A percentile compares a stretch with the other conserved stretches of the same genome.
These are phyloP conservation scores for Umbelopsis isabellina DNA, from an alignment of 192 early-diverging fungal genomes.

Conservation along the genomic window DNA sequence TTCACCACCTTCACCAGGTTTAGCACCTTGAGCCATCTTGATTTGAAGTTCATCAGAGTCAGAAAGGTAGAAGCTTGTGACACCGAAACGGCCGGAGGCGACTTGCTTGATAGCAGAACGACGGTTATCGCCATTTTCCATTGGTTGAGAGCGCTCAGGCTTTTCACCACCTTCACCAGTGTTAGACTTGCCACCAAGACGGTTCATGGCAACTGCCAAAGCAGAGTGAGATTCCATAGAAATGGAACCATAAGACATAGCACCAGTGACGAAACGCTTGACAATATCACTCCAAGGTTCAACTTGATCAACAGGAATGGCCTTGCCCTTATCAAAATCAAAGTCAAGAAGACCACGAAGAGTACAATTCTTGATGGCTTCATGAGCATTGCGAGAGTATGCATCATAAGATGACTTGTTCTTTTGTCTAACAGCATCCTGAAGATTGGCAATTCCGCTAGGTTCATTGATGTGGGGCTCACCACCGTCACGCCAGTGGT, in stretches of 20 bases:
- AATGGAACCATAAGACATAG: slow-evolving; percentile 98
- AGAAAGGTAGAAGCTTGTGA: slow-evolving; percentile 91
- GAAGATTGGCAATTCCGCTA: slow-evolving; percentile 81
- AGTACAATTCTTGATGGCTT: slow-evolving; percentile 89
- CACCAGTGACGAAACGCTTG: slow-evolving; percentile 95
- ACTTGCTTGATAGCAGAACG: slow-evolving; percentile 99
- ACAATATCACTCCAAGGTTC: slow-evolving; percentile 98
- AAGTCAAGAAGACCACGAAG: slow-evolving; percentile 95
- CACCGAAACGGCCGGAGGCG: slow-evolving; percentile 97
- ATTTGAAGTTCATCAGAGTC: slow-evolving; percentile 98
- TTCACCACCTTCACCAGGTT: slow-evolving; percentile 95
- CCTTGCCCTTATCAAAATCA: slow-evolving; percentile 67
- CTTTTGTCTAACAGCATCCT: slow-evolving; percentile 93
- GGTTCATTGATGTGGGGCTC: slow-evolving; percentile 93
- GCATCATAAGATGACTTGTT: slow-evolving; percentile 86
- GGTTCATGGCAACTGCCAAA: slow-evolving; percentile 94
- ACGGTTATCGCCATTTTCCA: slow-evolving; percentile 75
- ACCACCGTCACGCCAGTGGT: slow-evolving; percentile 95
- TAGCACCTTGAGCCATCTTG: slow-evolving; percentile 99
- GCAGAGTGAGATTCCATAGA: slow-evolving; percentile 93
- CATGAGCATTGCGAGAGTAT: slow-evolving; percentile 79
- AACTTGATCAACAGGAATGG: slow-evolving; percentile 91
- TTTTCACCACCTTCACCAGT: slow-evolving; percentile 99
- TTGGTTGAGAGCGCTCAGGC: slow-evolving; percentile 73
- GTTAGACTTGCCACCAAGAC: slow-evolving; percentile 95